Percentiles rank a stretch among this genome's conserved stretches.
These are phyloP conservation scores for Petasospora fabianii DNA, from an alignment of 1,139 yeast species.

Conservation along the genomic window DNA sequence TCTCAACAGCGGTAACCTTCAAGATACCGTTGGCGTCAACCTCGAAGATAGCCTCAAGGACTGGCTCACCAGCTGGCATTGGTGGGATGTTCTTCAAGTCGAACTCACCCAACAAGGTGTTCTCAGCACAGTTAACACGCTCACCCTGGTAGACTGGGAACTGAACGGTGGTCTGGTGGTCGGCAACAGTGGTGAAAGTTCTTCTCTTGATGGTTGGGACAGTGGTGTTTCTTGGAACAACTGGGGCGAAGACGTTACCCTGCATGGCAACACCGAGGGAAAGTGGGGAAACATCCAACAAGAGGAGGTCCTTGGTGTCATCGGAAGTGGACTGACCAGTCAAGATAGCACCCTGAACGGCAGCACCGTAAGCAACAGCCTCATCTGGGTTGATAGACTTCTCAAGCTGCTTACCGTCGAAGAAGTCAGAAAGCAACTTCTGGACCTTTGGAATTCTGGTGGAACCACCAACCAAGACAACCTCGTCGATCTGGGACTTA, in stretches of 20 bases:
- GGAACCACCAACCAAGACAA: conserved; percentile 99
- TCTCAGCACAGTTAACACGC: conserved; percentile 99
- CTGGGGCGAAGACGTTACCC: conserved; percentile 98
- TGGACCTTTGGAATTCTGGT: conserved; percentile 99
- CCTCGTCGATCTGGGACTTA: conserved; percentile 89
- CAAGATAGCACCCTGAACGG: conserved; percentile 98
- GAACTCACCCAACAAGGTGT: conserved; percentile 99
- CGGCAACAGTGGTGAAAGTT: conserved; percentile 99
- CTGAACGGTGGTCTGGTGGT: conserved; percentile 98
- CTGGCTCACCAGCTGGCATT: conserved; percentile 99
- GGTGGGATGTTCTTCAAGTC: conserved; percentile 99
- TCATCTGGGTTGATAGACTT: conserved; percentile 98
- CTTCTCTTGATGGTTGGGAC: conserved; percentile 99
- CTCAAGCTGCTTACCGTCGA: conserved; percentile 96
- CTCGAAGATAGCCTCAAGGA: conserved; percentile 98
- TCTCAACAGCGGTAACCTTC: conserved; percentile 99
- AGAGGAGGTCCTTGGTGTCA: conserved; percentile 94
- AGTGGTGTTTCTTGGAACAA: conserved; percentile 99
- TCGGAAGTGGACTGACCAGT: conserved; percentile 97
- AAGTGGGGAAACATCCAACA: conserved; percentile 97
- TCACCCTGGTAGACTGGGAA: conserved; percentile 99
- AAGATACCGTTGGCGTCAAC: conserved; percentile 99
- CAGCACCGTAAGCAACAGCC: conserved; percentile 99
- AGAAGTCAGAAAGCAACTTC: conserved; percentile 95
- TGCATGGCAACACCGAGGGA: conserved; percentile 99